A percentile compares a stretch with the other conserved stretches of the same genome.
These are phyloP conservation scores for Eucalyptus cloeziana DNA, from an alignment of 345 rosid species.

Conservation along the genomic window DNA sequence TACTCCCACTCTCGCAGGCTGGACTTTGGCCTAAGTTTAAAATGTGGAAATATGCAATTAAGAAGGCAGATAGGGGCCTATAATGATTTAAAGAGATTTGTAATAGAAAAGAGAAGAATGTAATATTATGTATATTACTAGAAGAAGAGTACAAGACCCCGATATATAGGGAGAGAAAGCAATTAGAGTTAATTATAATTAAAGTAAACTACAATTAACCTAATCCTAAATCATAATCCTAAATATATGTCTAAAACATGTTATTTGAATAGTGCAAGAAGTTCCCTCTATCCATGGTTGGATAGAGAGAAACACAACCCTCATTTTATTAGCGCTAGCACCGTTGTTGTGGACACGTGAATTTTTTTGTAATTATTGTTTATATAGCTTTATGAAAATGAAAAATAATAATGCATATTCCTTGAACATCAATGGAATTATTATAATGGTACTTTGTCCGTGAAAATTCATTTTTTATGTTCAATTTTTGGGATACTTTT, in stretches of 20 bases:
- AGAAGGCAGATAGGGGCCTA: fast-evolving
- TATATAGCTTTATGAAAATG: not conserved
- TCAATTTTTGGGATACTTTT: not conserved
- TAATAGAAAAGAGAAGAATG: fast-evolving
- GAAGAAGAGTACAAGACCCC: fast-evolving
- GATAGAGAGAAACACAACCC: not conserved
- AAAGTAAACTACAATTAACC: not conserved
- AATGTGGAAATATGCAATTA: fast-evolving
- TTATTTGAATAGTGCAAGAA: not conserved
- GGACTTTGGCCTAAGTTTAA: not conserved
- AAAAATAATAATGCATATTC: no score
- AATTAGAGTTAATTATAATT: no score
- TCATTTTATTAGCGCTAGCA: not conserved
- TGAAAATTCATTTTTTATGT: not conserved
- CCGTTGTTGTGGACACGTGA: not conserved
- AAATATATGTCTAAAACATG: not conserved
- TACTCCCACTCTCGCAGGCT: fast-evolving
- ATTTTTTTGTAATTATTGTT: fast-evolving
- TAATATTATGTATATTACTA: no score
- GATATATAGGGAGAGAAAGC: not conserved
- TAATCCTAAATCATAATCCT: not conserved
- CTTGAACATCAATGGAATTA: not conserved
- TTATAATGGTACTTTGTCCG: not conserved
- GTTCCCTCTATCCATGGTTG: fast-evolving
- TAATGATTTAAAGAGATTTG: not conserved